These are phyloP conservation scores for Xylaria telfairii DNA, from an alignment of 495 filamentous ascomycete genomes.

Conservation along the genomic window DNA sequence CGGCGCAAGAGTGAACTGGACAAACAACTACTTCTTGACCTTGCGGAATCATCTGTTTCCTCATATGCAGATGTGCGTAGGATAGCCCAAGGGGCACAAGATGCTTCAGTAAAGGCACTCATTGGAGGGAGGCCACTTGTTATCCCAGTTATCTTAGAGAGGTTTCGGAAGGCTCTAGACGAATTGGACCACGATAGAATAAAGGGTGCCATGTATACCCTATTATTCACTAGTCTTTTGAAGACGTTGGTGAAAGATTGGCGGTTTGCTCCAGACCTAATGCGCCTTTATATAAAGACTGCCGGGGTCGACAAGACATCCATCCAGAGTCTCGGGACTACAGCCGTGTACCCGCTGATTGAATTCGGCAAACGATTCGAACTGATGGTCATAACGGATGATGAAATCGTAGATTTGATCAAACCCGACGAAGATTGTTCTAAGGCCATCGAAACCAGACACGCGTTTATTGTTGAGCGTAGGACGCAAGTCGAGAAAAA, in stretches of 20 bases:
- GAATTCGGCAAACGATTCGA: conserved; percentile 89
- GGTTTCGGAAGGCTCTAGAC: conserved; percentile 80
- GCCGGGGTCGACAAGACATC: conserved; percentile 90
- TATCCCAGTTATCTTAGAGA: conserved; percentile 82
- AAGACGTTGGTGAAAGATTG: conserved; percentile 88
- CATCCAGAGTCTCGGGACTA: conserved; percentile 86
- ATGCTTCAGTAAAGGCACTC: conserved; percentile 91
- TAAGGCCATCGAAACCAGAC: conserved; percentile 67
- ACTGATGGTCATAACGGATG: conserved; percentile 84
- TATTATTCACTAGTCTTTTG: conserved; percentile 87
- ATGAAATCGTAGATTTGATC: conserved; percentile 72
- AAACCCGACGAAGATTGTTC: conserved; percentile 69
- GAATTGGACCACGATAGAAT: conserved; percentile 85
- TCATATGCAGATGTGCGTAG: conserved; percentile 93
- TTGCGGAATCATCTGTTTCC: conserved; percentile 91
- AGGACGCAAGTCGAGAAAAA: conserved; percentile 77
- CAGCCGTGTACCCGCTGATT: conserved; percentile 82
- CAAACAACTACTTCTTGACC: conserved; percentile 80
- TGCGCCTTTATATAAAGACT: conserved; percentile 87
- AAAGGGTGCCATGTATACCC: conserved; percentile 89
- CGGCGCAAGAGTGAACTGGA: conserved; percentile 85
- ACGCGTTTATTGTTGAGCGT: conserved; percentile 72
- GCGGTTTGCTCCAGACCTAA: conserved; percentile 85
- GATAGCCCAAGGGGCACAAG: conserved; percentile 88
- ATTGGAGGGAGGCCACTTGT: conserved; percentile 85